Conservation (phyloP, 495 filamentous ascomycete genomes). For the Hypoxylon fuscum region DNA sequence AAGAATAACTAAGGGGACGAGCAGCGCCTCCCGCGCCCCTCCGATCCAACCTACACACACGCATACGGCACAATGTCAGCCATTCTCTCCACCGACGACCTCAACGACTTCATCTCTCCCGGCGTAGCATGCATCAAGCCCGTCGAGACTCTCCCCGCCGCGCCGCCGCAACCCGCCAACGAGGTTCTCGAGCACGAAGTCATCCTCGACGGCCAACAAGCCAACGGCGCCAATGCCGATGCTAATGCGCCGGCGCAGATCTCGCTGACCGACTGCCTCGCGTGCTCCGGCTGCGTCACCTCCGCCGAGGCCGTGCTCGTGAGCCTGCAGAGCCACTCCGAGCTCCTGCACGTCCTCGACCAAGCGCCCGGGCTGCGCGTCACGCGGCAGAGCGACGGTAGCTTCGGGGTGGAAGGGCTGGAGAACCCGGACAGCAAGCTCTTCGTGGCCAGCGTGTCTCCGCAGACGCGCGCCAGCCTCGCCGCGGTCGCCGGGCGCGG, state of each 20-base stretch:
- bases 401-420: constrained; percentile 46
- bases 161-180: constrained; percentile 24
- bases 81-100: constrained; percentile 93
- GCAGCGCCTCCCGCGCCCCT: constrained; percentile 6
- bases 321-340: constrained; percentile 87
- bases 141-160: constrained; percentile 81
- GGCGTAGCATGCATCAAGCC: constrained; percentile 99
- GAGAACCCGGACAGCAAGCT: constrained; percentile 65
- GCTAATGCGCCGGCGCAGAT: constrained; percentile 79
- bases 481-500: constrained; percentile 82
- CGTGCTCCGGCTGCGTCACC: constrained; percentile 97
- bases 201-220: constrained; percentile 84
- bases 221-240: constrained; percentile 37
- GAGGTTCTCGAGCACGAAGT: constrained; percentile 80
- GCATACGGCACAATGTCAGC: constrained; percentile 78
- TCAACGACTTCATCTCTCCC: constrained; percentile 98
- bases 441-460: constrained; percentile 91
- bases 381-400: constrained; percentile 27
- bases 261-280: constrained; percentile 95
- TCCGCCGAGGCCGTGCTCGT: constrained; percentile 96
- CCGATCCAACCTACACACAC: constrained; percentile 9
- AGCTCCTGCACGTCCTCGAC: constrained; percentile 86
- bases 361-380: constrained; percentile 63
- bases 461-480: constrained; percentile 86
- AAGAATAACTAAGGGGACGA: constrained; percentile 13